Evolutionary conservation across 768 basidiomycete genomes (phyloP).

Genomic region (Tulasnella sp.): DNA sequence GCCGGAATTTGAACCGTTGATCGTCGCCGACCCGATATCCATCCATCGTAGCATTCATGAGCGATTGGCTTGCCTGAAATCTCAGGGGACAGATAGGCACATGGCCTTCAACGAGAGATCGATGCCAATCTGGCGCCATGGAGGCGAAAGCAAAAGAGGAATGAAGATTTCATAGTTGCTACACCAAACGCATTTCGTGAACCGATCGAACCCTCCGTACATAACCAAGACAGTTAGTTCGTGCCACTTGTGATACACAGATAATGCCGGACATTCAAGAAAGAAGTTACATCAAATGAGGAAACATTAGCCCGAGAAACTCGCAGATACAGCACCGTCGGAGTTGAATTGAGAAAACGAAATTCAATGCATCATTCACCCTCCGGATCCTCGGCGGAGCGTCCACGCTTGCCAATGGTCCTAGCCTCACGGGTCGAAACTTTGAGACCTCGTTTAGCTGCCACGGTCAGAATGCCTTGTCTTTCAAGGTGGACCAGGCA

Average conservation of each 20-base stretch:
- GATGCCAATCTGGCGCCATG: background rate
- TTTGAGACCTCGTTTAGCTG: conserved; percentile 12
- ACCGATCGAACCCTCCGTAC: background rate
- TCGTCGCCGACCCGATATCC: background rate
- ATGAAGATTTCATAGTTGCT: background rate
- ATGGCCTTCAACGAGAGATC: background rate
- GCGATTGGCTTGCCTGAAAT: background rate
- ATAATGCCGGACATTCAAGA: background rate
- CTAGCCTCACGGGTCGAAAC: conserved; percentile 10
- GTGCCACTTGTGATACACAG: background rate
- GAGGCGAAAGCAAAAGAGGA: background rate
- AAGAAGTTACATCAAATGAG: background rate
- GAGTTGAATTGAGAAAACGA: background rate
- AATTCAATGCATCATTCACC: background rate
- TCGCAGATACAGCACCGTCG: background rate
- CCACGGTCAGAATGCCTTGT: conserved; percentile 11
- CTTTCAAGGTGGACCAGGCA: background rate
- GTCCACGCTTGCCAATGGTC: conserved; percentile 11
- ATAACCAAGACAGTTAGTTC: background rate
- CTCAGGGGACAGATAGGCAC: background rate
- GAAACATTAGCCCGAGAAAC: background rate
- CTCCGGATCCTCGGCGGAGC: conserved; percentile 6
- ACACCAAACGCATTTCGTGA: background rate
- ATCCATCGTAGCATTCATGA: background rate
- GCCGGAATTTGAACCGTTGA: background rate